A percentile compares a stretch with the other conserved stretches of the same genome.
phyloP scores from a whole-genome alignment of 306 rosid species.

The Fragaria iinumae region DNA sequence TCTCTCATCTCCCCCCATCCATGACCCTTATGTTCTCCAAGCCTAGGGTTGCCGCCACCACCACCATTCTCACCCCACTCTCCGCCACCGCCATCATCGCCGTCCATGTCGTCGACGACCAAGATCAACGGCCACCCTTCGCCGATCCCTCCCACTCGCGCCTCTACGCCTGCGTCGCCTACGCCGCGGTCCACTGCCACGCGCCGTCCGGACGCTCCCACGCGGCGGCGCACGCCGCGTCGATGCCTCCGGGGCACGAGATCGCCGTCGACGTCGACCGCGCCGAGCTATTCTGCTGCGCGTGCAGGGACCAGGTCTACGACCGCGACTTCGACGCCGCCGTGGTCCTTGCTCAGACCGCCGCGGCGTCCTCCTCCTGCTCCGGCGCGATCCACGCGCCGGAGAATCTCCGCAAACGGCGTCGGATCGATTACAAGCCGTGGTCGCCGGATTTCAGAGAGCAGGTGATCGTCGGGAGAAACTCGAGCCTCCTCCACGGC shows the following conservation, averaged over 20 bases:
- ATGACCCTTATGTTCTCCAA: slow-evolving; percentile 39
- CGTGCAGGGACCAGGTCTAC: slow-evolving; percentile 83
- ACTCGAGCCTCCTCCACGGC: slow-evolving; percentile 46
- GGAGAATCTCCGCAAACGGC: slow-evolving; percentile 81
- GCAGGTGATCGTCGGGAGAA: slow-evolving; percentile 43
- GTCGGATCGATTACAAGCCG: slow-evolving; percentile 74
- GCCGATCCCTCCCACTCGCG: slow-evolving; percentile 43
- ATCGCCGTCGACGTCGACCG: slow-evolving; percentile 92
- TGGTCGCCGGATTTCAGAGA: slow-evolving; percentile 74
- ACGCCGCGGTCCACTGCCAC: slow-evolving; percentile 78
- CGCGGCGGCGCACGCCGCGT: slow-evolving; percentile 66
- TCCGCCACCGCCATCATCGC: slow-evolving; percentile 31
- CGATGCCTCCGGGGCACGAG: slow-evolving; percentile 75
- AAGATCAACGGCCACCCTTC: slow-evolving; percentile 51
- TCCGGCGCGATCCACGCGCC: slow-evolving; percentile 40
- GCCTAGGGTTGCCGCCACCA: slow-evolving; percentile 46
- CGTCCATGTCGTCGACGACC: slow-evolving; percentile 73
- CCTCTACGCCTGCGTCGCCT: slow-evolving; percentile 69
- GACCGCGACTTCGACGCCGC: slow-evolving; percentile 90
- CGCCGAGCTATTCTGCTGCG: slow-evolving; percentile 92
- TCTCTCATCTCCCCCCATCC: slow-evolving; percentile 21
- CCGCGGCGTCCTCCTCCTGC: slow-evolving; percentile 49
- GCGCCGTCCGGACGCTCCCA: slow-evolving; percentile 46
- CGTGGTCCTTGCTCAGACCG: slow-evolving; percentile 70
- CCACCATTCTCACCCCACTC: slow-evolving; percentile 30